Base-by-base conservation (phyloP, 164 flowering plant genomes). In the Nelumbo lutea region DNA sequence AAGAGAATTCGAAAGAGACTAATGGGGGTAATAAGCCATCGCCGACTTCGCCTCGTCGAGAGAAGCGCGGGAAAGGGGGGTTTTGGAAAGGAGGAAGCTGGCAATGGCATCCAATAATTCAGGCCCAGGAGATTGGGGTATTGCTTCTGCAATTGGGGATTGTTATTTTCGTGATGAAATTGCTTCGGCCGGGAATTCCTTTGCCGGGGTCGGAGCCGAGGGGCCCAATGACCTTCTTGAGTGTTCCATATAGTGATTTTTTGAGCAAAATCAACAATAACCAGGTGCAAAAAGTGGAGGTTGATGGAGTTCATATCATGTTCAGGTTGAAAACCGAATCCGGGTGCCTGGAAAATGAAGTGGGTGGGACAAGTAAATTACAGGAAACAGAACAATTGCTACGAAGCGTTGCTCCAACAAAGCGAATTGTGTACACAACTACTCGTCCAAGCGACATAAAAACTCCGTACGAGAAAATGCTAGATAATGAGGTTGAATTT, bases 391-490 rank as follows among this genome's bases (percentile, higher is more conserved):
- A 94, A 70, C 72, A 84, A 3, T 76, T 88, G 81, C 61, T 92
- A 27, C 76, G 77, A 70, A 86, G 83, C 65, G 85, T 87, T 43
- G 72, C 82, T 2, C 94, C 94, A 0, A 89, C 93, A 0, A 92
- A 87, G 84, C 81, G 93, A 63, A 76, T 95, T 64, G 84, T 95
- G 46, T 95, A 86, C 56, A 84, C 89, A 0, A 95, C 98, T 0
- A 95, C 97, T 1, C 79, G 98, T 42, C 98, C 98, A 0, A 80
- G 70, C 50, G 98, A 95, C 76, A 89, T 95, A 7, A 95, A 87
- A 75, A 75, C 98, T 11, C 98, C 98, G 0, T 95, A 95, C 72
- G 97, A 95, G 81, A 95, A 95, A 75, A 92, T 95, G 98, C 76
- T 92, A 27, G 97, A 95, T 76, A 90, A 92, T 81, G 84, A 84